Base-by-base conservation (phyloP, 169 alveolate genomes). In the Sarcocystis neurona region DNA sequence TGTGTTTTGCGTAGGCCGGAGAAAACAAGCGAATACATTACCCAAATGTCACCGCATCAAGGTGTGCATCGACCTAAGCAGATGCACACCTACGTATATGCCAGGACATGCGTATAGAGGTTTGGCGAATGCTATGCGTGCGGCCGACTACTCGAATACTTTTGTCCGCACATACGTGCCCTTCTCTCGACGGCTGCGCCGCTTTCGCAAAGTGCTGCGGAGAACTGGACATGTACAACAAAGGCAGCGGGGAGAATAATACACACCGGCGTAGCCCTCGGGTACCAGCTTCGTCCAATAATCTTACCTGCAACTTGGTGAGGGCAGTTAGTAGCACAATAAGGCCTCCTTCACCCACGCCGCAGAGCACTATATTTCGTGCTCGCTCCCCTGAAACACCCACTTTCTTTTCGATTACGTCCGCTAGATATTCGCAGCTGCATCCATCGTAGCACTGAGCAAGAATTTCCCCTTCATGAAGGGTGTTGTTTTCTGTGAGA, bases 361-460 rank as follows among this genome's bases (percentile, higher is more conserved):
- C 84, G 41, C 32, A 58, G 0, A 75, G 43, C 8, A 75, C 66
- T 27, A 75, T n/a, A n/a, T n/a, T 20, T 2, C 66, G 20, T 27
- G 12, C 44, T n/a, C 12, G 2, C 10, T 5, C 43, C 4, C 10
- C 27, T 15, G 2, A 10, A 1, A 2, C 23, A 27, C n/a, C n/a
- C 43, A 75, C 18, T 32, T 75, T 27, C 37, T 46, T n/a, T n/a
- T 75, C 66, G 43, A 75, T 30, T 44, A 75, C 27, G 34, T 75
- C 66, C 58, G 84, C 84, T 0, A 75, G 66, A 2, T 44, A 46
- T 27, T 41, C 84, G 43, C 84, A 75, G 66, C 84, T 75, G 66
- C 32, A 12, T 6, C 3, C 68, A 46, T 30, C 15, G 46, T 8
- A 39, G 43, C 39, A 39, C 6, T 0, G 12, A 30, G 77, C 20